Evolutionary conservation across 441 rosid species (phyloP).

Genomic region (Hypseocharis bilobata): DNA sequence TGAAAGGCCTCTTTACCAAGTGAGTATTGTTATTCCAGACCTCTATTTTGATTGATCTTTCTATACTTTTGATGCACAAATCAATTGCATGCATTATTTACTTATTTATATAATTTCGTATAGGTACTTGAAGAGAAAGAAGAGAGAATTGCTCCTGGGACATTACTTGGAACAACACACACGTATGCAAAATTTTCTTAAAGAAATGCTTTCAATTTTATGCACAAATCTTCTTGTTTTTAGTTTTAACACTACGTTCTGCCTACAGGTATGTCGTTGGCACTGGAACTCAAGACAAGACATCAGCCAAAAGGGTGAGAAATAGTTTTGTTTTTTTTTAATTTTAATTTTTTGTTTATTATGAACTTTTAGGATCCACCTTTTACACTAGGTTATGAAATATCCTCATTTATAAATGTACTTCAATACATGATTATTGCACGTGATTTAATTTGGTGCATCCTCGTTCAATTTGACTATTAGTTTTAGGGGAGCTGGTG

Average conservation of each 20-base stretch:
- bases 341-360: no score
- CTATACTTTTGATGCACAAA: background rate
- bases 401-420: no score
- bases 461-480: no score
- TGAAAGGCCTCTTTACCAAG: conserved; percentile 85
- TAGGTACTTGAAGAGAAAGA: conserved; percentile 88
- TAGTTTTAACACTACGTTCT: background rate
- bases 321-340: background rate
- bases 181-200: conserved; percentile 37
- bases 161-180: conserved; percentile 81
- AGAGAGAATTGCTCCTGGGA: conserved; percentile 77
- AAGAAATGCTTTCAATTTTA: background rate
- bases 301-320: conserved; percentile 85
- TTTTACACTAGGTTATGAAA: background rate
- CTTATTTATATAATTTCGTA: conserved; percentile 8
- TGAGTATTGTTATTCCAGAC: conserved; percentile 28
- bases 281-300: conserved; percentile 75
- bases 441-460: no score
- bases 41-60: background rate
- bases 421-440: no score
- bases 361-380: no score
- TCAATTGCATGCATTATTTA: background rate
- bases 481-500: no score
- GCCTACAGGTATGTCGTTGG: conserved; percentile 52
- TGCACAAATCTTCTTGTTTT: background rate